Base-by-base conservation (phyloP, 805 yeast genomes). In the Monosporozyma servazzii region DNA sequence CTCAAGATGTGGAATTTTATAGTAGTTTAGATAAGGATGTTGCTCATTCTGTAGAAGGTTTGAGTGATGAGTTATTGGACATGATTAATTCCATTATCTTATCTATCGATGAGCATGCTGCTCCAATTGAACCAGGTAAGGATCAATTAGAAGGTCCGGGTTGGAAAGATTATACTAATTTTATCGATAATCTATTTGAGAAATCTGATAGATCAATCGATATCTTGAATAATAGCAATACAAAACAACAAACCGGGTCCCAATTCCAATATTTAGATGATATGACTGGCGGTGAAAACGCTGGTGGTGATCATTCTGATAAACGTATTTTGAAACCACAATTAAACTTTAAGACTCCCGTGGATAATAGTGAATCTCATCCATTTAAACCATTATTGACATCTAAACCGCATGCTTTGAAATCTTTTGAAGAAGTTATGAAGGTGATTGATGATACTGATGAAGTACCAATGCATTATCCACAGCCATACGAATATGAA, bases 401-500 rank as follows among this genome's bases (percentile, higher is more conserved):
- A 1, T 56, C 71, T 1, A 93, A 93, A 64, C 98, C 97, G 0
- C 75, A 86, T 64, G 79, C 88, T 0, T 47, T 82, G 8, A 68
- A 66, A 45, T 68, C 86, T 0, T 74, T 82, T 21, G 79, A 79
- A n/a, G 79, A 82, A 27, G 70, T 80, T 5, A 52, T 76, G 43
- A 57, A 54, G 51, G 60, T 77, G 60, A 71, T 69, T 43, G 61
- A 64, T 6, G 71, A 58, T 17, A 67, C 63, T 0, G 75, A 71
- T 5, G 72, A 71, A 23, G 68, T 70, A 31, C 84, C 86, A 4
- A 60, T 76, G 9, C 87, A 82, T 65, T 85, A 81, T 62, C 75
- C 75, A 9, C 93, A 93, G 48, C 99, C 99, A 0, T 91, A 93
- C 61, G 78, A 73, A 46, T 66, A 69, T 39, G 98, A 91, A 67